Evolutionary conservation across 805 yeast species (phyloP).

Genomic region (Pichia occidentalis): DNA sequence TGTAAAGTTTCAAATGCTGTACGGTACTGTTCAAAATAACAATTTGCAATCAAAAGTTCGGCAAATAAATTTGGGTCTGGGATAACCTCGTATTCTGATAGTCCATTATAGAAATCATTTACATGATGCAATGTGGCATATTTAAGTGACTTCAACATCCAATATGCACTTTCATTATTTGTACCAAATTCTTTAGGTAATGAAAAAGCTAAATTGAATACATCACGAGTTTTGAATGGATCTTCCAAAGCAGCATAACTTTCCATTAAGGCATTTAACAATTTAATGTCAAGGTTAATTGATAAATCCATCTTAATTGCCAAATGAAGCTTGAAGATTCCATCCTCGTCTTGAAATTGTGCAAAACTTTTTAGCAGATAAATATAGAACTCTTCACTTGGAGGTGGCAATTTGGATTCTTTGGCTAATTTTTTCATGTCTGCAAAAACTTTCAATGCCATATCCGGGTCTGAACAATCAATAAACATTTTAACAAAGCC

Average conservation of each 20-base stretch:
- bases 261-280: constrained; percentile 57
- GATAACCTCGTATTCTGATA: constrained; percentile 45
- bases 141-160: constrained; percentile 61
- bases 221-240: constrained; percentile 47
- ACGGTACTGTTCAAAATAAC: constrained; percentile 54
- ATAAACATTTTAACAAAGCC: constrained; percentile 56
- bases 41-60: constrained; percentile 63
- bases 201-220: constrained; percentile 52
- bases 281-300: constrained; percentile 46
- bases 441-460: constrained; percentile 56
- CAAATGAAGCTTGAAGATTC: constrained; percentile 58
- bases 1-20: constrained; percentile 49
- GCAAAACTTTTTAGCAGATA: constrained; percentile 60
- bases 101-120: constrained; percentile 52
- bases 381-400: constrained; percentile 49
- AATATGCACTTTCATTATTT: constrained; percentile 56
- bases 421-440: constrained; percentile 51
- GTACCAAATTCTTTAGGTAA: constrained; percentile 46
- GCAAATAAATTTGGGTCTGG: constrained; percentile 48
- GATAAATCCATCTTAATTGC: constrained; percentile 56
- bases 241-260: constrained; percentile 58
- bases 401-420: constrained; percentile 45
- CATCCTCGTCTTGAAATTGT: constrained; percentile 50
- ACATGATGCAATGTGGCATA: constrained; percentile 48
- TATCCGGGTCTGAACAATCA: constrained; percentile 47